Base-by-base conservation (phyloP, 1,284 basidiomycete species). In the Omphalotus olearius region DNA sequence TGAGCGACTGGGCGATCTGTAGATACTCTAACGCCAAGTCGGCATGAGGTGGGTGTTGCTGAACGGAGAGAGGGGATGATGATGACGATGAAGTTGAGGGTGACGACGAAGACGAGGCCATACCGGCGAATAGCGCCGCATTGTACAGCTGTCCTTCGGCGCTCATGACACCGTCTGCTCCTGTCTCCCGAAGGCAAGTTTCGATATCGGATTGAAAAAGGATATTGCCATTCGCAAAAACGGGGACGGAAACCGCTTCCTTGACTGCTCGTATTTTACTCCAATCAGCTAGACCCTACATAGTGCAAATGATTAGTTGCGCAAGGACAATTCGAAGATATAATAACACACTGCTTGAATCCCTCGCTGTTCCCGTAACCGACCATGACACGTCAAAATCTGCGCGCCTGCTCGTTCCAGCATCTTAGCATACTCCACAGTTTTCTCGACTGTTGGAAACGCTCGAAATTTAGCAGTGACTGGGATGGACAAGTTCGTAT, bases 191-290 rank as follows among this genome's bases (percentile, higher is more conserved):
- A 20, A 99, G 69, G 64, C 93, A 96, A 5, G 75, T 73, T 40
- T 79, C 75, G 47, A 95, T 82, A 66, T 99, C 94, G 20, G 83
- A 78, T 43, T 87, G 79, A 66, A 81, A 93, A 9, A 98, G 80
- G 46, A 98, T 83, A 66, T 98, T 98, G n/a, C 96, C 96, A 66
- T 99, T 99, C 0, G 96, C 95, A 64, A 99, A 91, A 1, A 98
- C 94, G 0, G 96, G 96, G 0, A 98, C 83, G 1, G 81, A 85
- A 26, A 98, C 91, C 0, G 91, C 89, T 60, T 88, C 66, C 66
- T 93, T 95, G 56, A 97, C 91, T 0, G 89, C 87, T 14, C 76
- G 75, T 62, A 97, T 95, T 68, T 93, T 85, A 33, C 69, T 70
- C 85, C 87, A 97, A 59, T 93, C 91, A 1, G 93, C 93, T 1